Conservation (phyloP, 768 basidiomycete genomes). For the Phlebiopsis gigantea region DNA sequence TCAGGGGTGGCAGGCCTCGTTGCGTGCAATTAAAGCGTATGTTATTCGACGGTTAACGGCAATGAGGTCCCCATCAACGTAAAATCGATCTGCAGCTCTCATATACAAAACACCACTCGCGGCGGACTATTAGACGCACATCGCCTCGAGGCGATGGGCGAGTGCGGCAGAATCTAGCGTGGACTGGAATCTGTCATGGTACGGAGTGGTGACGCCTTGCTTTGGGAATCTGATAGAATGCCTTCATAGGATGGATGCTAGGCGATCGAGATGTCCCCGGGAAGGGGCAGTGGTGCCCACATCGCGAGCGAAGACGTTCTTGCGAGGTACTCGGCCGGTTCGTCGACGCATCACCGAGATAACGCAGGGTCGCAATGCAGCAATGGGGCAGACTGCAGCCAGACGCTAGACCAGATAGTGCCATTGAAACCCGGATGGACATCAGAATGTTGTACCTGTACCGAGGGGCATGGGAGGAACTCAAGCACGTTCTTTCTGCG, state of each 20-base stretch:
- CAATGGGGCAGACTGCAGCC: background rate
- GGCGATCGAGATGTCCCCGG: conserved; percentile 16
- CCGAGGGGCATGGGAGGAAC: conserved; percentile 2
- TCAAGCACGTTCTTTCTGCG: conserved; percentile 3
- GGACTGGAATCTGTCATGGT: conserved; percentile 2
- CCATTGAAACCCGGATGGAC: background rate
- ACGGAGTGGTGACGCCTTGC: background rate
- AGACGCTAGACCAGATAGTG: background rate
- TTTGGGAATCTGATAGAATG: conserved; percentile 25
- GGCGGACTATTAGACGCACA: conserved; percentile 6
- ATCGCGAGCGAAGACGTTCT: background rate
- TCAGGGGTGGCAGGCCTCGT: conserved; percentile 8
- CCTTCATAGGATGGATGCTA: conserved; percentile 17
- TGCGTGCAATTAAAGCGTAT: conserved; percentile 2
- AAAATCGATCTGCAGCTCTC: conserved; percentile 12
- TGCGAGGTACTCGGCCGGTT: background rate
- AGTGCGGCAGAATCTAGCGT: background rate
- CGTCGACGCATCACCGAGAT: conserved; percentile 6
- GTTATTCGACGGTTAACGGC: conserved; percentile 1
- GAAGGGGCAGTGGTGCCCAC: conserved; percentile 1
- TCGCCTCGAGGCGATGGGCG: conserved; percentile 22
- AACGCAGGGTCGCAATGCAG: conserved; percentile 2
- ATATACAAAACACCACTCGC: conserved; percentile 2
- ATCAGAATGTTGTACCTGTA: conserved; percentile 6
- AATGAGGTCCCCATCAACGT: conserved; percentile 1